Conservation (phyloP, 148 eudicot species). For the Selenicereus undatus region DNA sequence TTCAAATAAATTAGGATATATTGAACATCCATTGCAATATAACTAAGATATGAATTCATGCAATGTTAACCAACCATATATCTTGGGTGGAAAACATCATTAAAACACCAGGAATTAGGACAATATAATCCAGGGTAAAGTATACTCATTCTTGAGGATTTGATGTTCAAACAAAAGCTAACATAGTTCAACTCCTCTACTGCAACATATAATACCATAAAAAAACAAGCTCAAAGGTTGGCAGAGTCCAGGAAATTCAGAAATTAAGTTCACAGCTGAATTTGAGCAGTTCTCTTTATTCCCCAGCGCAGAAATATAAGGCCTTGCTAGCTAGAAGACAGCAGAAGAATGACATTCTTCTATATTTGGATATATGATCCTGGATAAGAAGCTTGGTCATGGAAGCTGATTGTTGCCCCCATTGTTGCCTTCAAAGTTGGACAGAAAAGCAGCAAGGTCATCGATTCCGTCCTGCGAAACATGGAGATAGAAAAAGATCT, state of each 20-base stretch:
- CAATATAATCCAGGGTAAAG: background rate
- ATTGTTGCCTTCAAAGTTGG: background rate
- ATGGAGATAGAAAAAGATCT: no score
- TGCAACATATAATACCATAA: background rate
- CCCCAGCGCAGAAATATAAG: background rate
- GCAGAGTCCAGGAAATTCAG: background rate
- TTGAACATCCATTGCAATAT: no score
- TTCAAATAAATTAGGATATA: no score
- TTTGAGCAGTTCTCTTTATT: background rate
- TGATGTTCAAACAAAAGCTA: background rate
- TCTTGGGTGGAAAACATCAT: no score
- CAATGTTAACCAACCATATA: no score
- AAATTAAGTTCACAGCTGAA: background rate
- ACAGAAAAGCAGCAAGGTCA: conserved; percentile 2
- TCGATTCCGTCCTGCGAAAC: conserved; percentile 17
- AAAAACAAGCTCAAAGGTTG: background rate
- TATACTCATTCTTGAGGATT: background rate
- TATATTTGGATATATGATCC: background rate
- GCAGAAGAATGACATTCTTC: background rate
- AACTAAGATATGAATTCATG: no score
- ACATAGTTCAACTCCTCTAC: background rate
- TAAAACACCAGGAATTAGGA: no score
- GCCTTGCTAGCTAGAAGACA: background rate
- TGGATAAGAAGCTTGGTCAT: background rate
- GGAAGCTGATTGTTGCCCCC: background rate